Conservation (phyloP, 2,329 filamentous ascomycete species). For the Phoma sp. region DNA sequence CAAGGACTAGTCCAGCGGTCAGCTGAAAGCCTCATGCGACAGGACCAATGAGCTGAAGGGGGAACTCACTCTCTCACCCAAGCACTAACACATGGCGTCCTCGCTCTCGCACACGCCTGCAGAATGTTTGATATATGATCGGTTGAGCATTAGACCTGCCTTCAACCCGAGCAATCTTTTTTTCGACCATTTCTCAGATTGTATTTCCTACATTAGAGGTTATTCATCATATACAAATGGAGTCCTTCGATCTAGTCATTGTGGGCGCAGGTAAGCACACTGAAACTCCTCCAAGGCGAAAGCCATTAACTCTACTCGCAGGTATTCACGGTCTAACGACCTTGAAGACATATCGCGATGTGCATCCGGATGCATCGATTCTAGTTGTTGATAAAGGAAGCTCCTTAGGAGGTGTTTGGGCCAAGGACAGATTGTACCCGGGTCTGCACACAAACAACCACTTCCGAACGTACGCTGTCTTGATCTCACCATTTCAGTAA, state of each 20-base stretch:
- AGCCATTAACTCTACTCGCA: conserved; percentile 7
- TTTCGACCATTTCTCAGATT: no score
- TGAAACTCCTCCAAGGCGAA: background rate
- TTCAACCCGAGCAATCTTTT: no score
- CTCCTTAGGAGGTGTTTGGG: conserved; percentile 55
- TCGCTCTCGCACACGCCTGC: background rate
- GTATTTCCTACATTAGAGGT: no score
- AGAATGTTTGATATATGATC: background rate
- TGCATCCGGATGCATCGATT: conserved; percentile 51
- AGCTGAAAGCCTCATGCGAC: background rate
- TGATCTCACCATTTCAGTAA: fast-evolving
- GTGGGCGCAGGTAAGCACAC: conserved; percentile 35
- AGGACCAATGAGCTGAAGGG: background rate
- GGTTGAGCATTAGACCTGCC: no score
- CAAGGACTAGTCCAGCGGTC: background rate
- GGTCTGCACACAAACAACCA: conserved; percentile 56
- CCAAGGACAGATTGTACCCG: conserved; percentile 52
- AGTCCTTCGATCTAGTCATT: conserved; percentile 35
- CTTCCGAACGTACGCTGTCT: conserved; percentile 43
- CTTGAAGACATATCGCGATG: conserved; percentile 58
- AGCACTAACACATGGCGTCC: background rate
- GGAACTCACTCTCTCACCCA: background rate
- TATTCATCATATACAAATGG: background rate
- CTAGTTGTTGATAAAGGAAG: conserved; percentile 54
- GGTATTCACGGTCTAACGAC: conserved; percentile 55